phyloP scores from a whole-genome alignment of 768 basidiomycete genomes.

The Trichaptum fuscoviolaceum region DNA sequence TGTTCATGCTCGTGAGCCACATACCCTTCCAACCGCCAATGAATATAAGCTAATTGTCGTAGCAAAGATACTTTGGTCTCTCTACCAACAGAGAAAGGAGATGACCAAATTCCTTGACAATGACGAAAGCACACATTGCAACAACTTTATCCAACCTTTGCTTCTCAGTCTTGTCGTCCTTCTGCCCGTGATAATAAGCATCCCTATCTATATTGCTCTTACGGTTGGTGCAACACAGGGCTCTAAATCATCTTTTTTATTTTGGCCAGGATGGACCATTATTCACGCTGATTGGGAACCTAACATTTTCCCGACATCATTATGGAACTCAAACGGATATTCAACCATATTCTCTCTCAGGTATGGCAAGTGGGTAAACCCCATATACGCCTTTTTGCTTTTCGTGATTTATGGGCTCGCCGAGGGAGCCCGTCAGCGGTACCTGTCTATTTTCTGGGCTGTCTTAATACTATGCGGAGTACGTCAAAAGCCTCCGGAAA shows the following conservation, averaged over 20 bases:
- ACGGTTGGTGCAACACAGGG: background rate
- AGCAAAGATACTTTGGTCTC: background rate
- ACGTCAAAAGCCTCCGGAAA: background rate
- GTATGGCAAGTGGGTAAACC: constrained; percentile 28
- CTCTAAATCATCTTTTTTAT: background rate
- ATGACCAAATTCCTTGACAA: too few species aligned
- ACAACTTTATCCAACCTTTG: too few species aligned
- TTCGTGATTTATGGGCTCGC: background rate
- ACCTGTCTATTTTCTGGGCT: background rate
- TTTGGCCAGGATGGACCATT: background rate
- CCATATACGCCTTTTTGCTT: background rate
- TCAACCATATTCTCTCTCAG: constrained; percentile 27
- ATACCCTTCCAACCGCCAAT: constrained; percentile 7
- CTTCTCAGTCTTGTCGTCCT: too few species aligned
- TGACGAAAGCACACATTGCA: too few species aligned
- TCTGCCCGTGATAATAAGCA: background rate
- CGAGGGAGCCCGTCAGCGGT: background rate
- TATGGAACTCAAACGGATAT: background rate
- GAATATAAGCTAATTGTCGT: constrained; percentile 14
- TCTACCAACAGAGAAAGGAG: background rate
- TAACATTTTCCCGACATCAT: background rate
- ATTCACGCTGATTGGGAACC: background rate
- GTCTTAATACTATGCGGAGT: background rate
- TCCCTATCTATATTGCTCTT: background rate
- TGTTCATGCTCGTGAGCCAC: constrained; percentile 7